These are phyloP conservation scores for Wallemia mellicola DNA, from an alignment of 1,284 basidiomycete genomes.

Conservation along the genomic window DNA sequence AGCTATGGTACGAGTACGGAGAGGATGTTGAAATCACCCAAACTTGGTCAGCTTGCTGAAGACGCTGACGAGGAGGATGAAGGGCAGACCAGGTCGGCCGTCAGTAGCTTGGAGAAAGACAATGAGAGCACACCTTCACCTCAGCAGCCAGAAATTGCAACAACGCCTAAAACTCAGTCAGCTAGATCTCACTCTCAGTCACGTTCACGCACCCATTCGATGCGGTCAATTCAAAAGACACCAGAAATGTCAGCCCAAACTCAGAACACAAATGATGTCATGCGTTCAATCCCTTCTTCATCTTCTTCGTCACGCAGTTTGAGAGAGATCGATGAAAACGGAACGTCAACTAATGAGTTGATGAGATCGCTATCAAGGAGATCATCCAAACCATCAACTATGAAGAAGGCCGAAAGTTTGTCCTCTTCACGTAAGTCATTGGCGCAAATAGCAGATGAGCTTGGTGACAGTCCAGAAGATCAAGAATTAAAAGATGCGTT, in stretches of 20 bases:
- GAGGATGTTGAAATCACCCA: background rate
- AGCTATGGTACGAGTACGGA: background rate
- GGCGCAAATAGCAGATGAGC: background rate
- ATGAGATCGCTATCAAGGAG: background rate
- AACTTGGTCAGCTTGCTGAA: background rate
- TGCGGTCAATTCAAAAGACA: background rate
- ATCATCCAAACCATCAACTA: background rate
- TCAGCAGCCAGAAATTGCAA: background rate
- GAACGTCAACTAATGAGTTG: background rate
- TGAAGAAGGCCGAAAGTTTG: background rate
- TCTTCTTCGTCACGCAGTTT: background rate
- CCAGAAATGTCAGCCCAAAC: background rate
- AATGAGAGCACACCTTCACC: background rate
- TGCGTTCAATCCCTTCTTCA: background rate
- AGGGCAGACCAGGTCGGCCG: background rate
- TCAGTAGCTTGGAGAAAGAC: background rate
- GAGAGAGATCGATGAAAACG: background rate
- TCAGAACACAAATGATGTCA: background rate
- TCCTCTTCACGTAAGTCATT: background rate
- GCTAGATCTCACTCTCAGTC: background rate
- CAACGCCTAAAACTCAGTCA: background rate
- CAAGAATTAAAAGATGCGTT: background rate
- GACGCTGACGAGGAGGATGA: background rate
- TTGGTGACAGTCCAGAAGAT: background rate
- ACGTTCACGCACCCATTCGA: background rate